Percentiles rank a stretch among this genome's conserved stretches.
These are phyloP conservation scores for Diplotaxis tenuifolia DNA, from an alignment of 345 rosid species.

Conservation along the genomic window DNA sequence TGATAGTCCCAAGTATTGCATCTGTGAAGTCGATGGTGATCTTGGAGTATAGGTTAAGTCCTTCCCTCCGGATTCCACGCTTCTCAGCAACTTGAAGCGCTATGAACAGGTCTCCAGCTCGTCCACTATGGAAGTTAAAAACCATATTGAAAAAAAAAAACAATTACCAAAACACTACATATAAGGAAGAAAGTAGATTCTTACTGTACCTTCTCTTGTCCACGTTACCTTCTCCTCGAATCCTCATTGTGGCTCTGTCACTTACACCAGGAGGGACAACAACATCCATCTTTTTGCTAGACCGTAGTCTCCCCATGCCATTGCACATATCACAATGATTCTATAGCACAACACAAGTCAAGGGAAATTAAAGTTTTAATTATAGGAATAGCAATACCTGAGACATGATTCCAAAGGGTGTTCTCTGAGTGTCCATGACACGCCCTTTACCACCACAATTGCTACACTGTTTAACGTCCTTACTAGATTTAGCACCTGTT, in stretches of 20 bases:
- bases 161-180: background rate
- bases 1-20: constrained; percentile 72
- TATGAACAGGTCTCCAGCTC: constrained; percentile 71
- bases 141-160: constrained; percentile 12
- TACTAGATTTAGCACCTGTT: constrained; percentile 80
- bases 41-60: constrained; percentile 74
- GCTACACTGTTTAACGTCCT: constrained; percentile 53
- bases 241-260: constrained; percentile 68
- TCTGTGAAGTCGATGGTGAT: constrained; percentile 70
- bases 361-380: background rate
- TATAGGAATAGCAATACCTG: constrained; percentile 48
- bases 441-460: constrained; percentile 85
- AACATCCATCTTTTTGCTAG: constrained; percentile 54
- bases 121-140: constrained; percentile 45
- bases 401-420: constrained; percentile 88
- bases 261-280: constrained; percentile 77
- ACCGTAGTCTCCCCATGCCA: constrained; percentile 61
- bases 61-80: constrained; percentile 77
- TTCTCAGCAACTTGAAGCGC: constrained; percentile 64
- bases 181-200: background rate
- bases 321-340: constrained; percentile 45
- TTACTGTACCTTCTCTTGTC: constrained; percentile 62
- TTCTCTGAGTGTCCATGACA: constrained; percentile 64
- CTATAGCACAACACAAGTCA: background rate
- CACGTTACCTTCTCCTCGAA: constrained; percentile 67